phyloP scores from a whole-genome alignment of 371 early-diverging fungal genomes.

The Funneliformis caledonium region DNA sequence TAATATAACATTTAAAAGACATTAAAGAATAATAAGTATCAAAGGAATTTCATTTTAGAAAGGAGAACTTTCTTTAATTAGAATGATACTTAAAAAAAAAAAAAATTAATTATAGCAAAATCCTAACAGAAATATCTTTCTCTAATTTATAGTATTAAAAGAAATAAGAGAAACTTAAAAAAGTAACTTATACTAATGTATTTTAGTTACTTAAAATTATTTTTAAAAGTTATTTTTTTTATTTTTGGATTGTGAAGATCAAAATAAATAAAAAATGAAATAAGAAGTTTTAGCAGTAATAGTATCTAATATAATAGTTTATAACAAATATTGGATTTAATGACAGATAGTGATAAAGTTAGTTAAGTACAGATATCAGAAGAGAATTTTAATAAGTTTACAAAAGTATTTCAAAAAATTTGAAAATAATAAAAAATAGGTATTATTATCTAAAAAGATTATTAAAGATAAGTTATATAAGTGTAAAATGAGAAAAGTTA shows the following conservation, averaged over 20 bases:
- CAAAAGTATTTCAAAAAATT: constrained; percentile 27
- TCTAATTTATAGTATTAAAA: constrained; percentile 10
- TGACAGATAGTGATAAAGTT: constrained; percentile 27
- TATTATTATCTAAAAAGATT: constrained; percentile 12
- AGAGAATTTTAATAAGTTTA: constrained; percentile 32
- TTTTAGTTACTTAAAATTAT: background rate
- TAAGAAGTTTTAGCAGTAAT: constrained; percentile 19
- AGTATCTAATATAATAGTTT: constrained; percentile 21
- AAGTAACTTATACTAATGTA: constrained; percentile 28
- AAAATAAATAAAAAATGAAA: constrained; percentile 29
- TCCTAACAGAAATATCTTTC: background rate
- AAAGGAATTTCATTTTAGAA: background rate
- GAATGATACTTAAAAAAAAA: constrained; percentile 4
- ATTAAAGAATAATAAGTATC: background rate
- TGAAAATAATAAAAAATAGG: constrained; percentile 28
- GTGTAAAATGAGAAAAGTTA: constrained; percentile 31
- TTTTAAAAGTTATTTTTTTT: constrained; percentile 5
- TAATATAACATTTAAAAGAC: background rate
- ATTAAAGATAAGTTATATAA: constrained; percentile 19
- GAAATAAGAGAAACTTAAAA: constrained; percentile 21
- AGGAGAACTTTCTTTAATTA: constrained; percentile 10
- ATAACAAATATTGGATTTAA: constrained; percentile 20
- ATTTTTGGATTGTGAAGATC: constrained; percentile 31
- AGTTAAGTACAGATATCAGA: constrained; percentile 18
- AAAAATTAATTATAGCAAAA: background rate